phyloP scores from a whole-genome alignment of 1,284 basidiomycete species.

The Moniliella sp. region DNA sequence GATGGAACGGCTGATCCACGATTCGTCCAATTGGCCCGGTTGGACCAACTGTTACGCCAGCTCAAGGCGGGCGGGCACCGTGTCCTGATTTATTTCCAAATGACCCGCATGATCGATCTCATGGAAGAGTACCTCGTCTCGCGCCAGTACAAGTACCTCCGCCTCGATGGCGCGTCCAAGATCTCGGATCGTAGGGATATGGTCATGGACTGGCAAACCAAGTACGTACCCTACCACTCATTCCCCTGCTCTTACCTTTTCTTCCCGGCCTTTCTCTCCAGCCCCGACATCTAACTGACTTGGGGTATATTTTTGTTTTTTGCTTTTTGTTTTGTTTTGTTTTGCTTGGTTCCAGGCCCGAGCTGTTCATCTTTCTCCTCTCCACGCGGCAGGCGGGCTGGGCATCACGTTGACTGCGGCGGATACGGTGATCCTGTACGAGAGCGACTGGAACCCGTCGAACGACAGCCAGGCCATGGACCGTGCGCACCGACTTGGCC shows the following conservation, averaged over 20 bases:
- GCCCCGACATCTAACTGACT: not conserved
- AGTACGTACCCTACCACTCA: conserved; percentile 35
- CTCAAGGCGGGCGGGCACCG: conserved; percentile 82
- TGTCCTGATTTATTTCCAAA: conserved; percentile 94
- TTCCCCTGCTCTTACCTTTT: too few relatives aligned
- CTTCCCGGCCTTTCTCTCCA: not conserved
- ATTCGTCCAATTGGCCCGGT: conserved; percentile 84
- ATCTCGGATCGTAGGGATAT: conserved; percentile 90
- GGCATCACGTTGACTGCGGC: conserved; percentile 97
- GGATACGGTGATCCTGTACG: conserved; percentile 73
- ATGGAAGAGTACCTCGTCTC: conserved; percentile 98
- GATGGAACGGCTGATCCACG: conserved; percentile 80
- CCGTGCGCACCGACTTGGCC: conserved; percentile 88
- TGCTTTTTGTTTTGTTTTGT: conserved; percentile 44
- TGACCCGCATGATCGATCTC: conserved; percentile 98
- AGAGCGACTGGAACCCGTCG: conserved; percentile 86
- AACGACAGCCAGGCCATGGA: conserved; percentile 99
- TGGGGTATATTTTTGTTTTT: not conserved
- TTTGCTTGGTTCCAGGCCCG: conserved; percentile 83
- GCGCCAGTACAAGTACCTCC: conserved; percentile 88
- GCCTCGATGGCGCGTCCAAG: conserved; percentile 82
- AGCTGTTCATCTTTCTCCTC: conserved; percentile 36
- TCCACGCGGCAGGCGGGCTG: conserved; percentile 90
- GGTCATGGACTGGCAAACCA: conserved; percentile 98
- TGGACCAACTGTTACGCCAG: conserved; percentile 70